A percentile compares a stretch with the other conserved stretches of the same genome.
Evolutionary conservation across 495 filamentous ascomycete genomes (phyloP).

Genomic region (Tuber aestivum): DNA sequence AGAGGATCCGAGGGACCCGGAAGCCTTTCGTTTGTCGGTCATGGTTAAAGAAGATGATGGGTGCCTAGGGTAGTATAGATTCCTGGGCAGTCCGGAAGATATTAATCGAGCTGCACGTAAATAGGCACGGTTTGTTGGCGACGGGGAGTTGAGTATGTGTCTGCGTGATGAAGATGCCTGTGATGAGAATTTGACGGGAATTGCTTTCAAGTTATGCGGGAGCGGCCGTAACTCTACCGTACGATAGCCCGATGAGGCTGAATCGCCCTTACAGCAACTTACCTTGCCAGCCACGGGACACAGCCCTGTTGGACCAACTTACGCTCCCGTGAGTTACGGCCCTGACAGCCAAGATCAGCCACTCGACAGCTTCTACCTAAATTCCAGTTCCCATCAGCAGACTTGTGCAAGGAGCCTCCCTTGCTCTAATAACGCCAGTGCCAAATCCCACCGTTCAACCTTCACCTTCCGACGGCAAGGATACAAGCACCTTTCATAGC

Average conservation of each 20-base stretch:
- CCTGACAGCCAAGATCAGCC: constrained; percentile 1
- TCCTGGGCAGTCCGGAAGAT: neutral
- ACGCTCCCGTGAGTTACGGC: neutral
- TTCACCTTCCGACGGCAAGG: neutral
- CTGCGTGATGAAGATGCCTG: neutral
- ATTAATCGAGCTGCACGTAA: neutral
- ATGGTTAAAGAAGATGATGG: constrained; percentile 38
- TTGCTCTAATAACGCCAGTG: neutral
- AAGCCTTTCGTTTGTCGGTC: constrained; percentile 75
- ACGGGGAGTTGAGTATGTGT: neutral
- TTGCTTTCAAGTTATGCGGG: neutral
- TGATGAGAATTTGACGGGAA: neutral
- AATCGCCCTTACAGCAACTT: neutral
- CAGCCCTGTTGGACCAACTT: neutral
- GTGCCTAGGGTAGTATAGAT: constrained; percentile 56
- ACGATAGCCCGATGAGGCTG: neutral
- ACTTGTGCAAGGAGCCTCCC: neutral
- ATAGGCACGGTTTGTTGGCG: neutral
- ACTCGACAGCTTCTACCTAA: neutral
- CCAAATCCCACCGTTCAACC: neutral
- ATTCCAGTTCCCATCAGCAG: neutral
- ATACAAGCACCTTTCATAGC: neutral
- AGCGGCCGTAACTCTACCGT: neutral
- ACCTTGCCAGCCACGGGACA: neutral
- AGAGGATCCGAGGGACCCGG: constrained; percentile 67